A percentile compares a stretch with the other conserved stretches of the same genome.
Evolutionary conservation across 805 yeast genomes (phyloP).

Genomic region (Wickerhamiella kazuoi): DNA sequence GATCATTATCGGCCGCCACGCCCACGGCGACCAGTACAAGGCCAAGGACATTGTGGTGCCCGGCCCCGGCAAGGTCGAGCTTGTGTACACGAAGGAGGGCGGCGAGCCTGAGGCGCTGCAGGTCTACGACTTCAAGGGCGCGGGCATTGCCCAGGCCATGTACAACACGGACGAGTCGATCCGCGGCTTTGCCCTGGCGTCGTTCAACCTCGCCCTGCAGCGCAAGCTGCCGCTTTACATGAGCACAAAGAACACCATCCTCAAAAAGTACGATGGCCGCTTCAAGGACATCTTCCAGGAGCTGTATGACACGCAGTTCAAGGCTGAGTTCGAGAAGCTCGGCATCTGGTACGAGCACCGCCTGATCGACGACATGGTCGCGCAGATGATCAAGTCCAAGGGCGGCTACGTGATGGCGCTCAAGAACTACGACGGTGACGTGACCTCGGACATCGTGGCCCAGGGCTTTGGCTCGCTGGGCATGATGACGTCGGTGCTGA

Average conservation of each 20-base stretch:
- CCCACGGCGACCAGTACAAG: slow-evolving; percentile 91
- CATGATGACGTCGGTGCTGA: slow-evolving; percentile 89
- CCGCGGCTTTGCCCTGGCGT: slow-evolving; percentile 77
- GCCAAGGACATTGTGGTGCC: slow-evolving; percentile 76
- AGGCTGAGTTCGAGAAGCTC: slow-evolving; percentile 46
- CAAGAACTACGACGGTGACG: slow-evolving; percentile 98
- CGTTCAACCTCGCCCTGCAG: slow-evolving; percentile 72
- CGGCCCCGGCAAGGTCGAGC: slow-evolving; percentile 59
- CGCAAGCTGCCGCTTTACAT: slow-evolving; percentile 66
- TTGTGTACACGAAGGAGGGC: slow-evolving; percentile 54
- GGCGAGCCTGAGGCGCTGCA: slow-evolving; percentile 35
- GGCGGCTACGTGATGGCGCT: slow-evolving; percentile 93
- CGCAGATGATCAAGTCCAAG: slow-evolving; percentile 89
- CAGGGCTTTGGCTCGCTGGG: slow-evolving; percentile 97
- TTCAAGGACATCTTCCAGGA: slow-evolving; percentile 86
- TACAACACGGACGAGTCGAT: slow-evolving; percentile 91
- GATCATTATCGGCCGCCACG: slow-evolving; percentile 93
- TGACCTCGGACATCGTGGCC: slow-evolving; percentile 89
- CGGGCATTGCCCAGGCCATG: slow-evolving; percentile 81
- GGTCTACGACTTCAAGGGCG: slow-evolving; percentile 51
- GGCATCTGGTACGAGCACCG: slow-evolving; percentile 97
- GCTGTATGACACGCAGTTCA: slow-evolving; percentile 54
- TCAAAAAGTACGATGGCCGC: slow-evolving; percentile 85
- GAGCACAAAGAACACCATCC: slow-evolving; percentile 86
- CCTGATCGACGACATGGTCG: slow-evolving; percentile 95